A percentile compares a stretch with the other conserved stretches of the same genome.
Conservation (phyloP, 768 basidiomycete species). For the Pulveroboletus sp. region DNA sequence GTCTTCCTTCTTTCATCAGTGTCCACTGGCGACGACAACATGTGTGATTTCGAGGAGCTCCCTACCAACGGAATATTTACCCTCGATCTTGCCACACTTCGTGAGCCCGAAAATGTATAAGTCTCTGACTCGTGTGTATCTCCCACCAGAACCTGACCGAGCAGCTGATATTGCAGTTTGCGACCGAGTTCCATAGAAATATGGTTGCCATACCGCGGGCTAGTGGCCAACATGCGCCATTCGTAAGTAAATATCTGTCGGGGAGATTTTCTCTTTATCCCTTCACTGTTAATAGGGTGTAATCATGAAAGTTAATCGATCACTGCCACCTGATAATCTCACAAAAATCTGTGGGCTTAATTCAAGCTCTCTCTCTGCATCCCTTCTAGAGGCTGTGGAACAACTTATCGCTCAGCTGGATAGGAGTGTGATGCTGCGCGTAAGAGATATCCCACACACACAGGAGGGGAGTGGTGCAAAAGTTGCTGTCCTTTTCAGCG, state of each 20-base stretch:
- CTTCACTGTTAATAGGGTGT: conserved; percentile 36
- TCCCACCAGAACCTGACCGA: not conserved
- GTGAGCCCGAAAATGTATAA: conserved; percentile 25
- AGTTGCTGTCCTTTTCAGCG: conserved; percentile 89
- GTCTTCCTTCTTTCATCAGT: conserved; percentile 66
- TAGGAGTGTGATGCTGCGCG: conserved; percentile 63
- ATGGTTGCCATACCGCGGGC: conserved; percentile 22
- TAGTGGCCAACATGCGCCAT: conserved; percentile 12
- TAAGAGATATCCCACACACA: conserved; percentile 63
- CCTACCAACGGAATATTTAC: conserved; percentile 55
- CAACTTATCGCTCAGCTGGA: conserved; percentile 55
- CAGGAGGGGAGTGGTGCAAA: conserved; percentile 44
- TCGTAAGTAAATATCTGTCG: conserved; percentile 18
- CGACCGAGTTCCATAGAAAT: conserved; percentile 17
- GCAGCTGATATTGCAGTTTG: conserved; percentile 14
- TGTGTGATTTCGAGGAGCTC: conserved; percentile 60
- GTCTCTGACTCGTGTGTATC: not conserved
- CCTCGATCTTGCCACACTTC: conserved; percentile 42
- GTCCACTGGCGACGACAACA: conserved; percentile 46
- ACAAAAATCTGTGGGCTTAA: conserved; percentile 27
- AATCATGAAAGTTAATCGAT: conserved; percentile 44
- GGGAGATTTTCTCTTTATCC: not conserved
- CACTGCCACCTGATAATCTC: conserved; percentile 43
- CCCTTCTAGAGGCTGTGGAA: conserved; percentile 38
- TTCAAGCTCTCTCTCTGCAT: conserved; percentile 31